Evolutionary conservation across 2,329 filamentous ascomycete species (phyloP).

Genomic region (Fusarium neocosmosporiellum): DNA sequence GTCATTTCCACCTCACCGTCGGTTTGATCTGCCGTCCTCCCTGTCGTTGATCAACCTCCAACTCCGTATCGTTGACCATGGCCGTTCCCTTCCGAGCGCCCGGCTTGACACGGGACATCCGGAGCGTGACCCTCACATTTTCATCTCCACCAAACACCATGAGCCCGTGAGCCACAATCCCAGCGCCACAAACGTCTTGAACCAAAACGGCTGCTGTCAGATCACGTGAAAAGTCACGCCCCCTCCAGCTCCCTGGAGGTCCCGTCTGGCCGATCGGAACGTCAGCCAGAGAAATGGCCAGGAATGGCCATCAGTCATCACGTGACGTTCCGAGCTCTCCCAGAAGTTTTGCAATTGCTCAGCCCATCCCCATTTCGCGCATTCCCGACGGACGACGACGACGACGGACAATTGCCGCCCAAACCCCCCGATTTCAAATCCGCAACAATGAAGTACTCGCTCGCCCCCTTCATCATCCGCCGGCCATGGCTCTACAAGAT

Average conservation of each 20-base stretch:
- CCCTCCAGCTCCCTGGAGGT: no score
- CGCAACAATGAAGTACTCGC: slow-evolving; percentile 74
- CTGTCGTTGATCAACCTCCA: neutral
- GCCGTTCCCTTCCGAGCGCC: slow-evolving; percentile 38
- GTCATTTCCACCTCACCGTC: neutral
- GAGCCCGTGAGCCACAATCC: slow-evolving; percentile 7
- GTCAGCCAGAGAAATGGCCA: slow-evolving; percentile 35
- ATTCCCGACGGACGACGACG: slow-evolving; percentile 42
- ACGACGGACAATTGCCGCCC: slow-evolving; percentile 26
- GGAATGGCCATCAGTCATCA: slow-evolving; percentile 47
- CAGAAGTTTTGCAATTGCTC: slow-evolving; percentile 45
- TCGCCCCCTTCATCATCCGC: slow-evolving; percentile 80
- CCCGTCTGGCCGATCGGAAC: slow-evolving; percentile 30
- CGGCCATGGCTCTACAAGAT: slow-evolving; percentile 84
- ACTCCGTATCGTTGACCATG: slow-evolving; percentile 9
- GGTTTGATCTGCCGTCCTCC: neutral
- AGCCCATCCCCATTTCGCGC: slow-evolving; percentile 51
- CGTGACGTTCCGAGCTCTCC: slow-evolving; percentile 49
- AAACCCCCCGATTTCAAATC: slow-evolving; percentile 40
- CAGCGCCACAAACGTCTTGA: slow-evolving; percentile 12
- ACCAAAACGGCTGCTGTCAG: neutral
- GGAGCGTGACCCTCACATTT: slow-evolving; percentile 34
- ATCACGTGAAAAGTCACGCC: slow-evolving; percentile 24
- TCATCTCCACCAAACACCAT: slow-evolving; percentile 5
- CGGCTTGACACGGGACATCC: slow-evolving; percentile 37